Base-by-base conservation (phyloP, 2,329 filamentous ascomycete genomes). In the Diaporthe eres region DNA sequence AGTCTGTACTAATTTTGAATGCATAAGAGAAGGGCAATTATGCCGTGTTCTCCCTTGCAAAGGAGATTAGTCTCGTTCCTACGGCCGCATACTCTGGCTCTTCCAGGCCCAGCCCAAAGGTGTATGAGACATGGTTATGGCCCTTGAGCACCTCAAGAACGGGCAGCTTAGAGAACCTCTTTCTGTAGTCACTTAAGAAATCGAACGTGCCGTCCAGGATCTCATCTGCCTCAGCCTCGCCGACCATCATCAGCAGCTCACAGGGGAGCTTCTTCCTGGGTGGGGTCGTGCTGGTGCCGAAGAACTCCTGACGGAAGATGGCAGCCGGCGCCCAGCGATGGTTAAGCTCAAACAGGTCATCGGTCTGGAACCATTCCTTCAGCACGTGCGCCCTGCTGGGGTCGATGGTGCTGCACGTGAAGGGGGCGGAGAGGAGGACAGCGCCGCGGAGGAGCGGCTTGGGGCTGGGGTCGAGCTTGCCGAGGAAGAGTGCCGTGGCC, bases 41-140 rank as follows among this genome's bases (percentile, higher is more conserved):
- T 4, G 60, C 49, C 8, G 71, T 74, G 19, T 19, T 71, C 22
- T 74, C 63, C 49, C 74, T 55, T 1, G 73, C 8, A 19, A 75
- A 74, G 10, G 44, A 39, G 39, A 75, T 10, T 12, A 77, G 42
- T n/a, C 63, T 73, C 22, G 57, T 51, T 12, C 68, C 74, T 7
- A 75, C 75, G 61, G 58, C 63, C n/a, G 70, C 74, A n/a, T 77
- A 71, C 44, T 74, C 61, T 61, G 76, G 71, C 22, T 75, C 74
- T 31, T 77, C 74, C 51, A 79, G 67, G 4, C 78, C 78, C n/a
- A 79, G 49, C 10, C 74, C 78, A 25, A 79, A 55, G 13, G 65
- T 75, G 55, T 79, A 75, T n/a, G 75, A 76, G 25, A 78, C 77
- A 39, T 79, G 78, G 39, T 79, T 79, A 15, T 79, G 78, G n/a